These are phyloP conservation scores for Tulasnella sp. DNA, from an alignment of 768 basidiomycete genomes.

Conservation along the genomic window DNA sequence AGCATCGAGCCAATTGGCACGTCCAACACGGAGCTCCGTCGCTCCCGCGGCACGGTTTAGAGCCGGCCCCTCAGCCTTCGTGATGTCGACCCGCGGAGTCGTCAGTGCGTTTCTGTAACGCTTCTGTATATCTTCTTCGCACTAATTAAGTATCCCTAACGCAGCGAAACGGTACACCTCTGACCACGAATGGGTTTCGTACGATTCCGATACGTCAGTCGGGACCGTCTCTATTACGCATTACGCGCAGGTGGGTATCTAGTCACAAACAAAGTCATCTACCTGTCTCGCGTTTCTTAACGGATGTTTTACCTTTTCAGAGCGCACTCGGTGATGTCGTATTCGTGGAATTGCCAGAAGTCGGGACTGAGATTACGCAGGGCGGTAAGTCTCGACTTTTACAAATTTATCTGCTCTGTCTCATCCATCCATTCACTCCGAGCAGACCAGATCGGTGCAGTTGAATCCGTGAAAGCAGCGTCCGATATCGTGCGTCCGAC, in stretches of 20 bases:
- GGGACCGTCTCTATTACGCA: slow-evolving; percentile 82
- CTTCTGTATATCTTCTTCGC: neutral
- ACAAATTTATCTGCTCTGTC: neutral
- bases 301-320: neutral
- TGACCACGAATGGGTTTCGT: slow-evolving; percentile 80
- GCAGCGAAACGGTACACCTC: slow-evolving; percentile 67
- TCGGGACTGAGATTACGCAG: slow-evolving; percentile 49
- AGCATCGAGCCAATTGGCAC: neutral
- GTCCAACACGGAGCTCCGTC: neutral
- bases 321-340: slow-evolving; percentile 91
- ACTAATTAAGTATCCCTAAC: neutral
- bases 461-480: slow-evolving; percentile 94
- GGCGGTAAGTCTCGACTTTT: slow-evolving; percentile 50
- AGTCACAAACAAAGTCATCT: slow-evolving; percentile 60
- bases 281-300: neutral
- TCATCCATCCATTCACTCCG: neutral
- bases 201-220: slow-evolving; percentile 62
- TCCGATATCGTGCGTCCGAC: slow-evolving; percentile 67
- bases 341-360: slow-evolving; percentile 77
- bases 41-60: neutral
- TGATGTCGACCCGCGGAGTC: neutral
- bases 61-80: neutral
- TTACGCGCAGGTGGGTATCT: slow-evolving; percentile 80
- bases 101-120: neutral
- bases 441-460: slow-evolving; percentile 75